Evolutionary conservation across 2,329 filamentous ascomycete species (phyloP).

Genomic region (Coniella lustricola): DNA sequence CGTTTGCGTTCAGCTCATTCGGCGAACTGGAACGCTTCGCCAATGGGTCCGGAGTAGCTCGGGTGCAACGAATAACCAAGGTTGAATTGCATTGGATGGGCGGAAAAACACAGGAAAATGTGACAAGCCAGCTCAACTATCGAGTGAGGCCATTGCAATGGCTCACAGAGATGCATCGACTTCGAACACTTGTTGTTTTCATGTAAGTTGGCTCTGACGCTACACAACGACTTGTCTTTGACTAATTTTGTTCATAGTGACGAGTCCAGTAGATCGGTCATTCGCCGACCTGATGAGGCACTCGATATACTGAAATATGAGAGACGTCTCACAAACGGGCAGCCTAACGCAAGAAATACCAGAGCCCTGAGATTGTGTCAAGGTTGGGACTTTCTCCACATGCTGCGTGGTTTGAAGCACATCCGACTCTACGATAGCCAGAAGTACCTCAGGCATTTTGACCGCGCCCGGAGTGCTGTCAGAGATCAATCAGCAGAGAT

Average conservation of each 20-base stretch:
- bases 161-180: background rate
- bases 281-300: background rate
- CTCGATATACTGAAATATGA: background rate
- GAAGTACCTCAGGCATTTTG: background rate
- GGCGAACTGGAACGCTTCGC: constrained; percentile 6
- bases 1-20: constrained; percentile 5
- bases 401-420: background rate
- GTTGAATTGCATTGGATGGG: constrained; percentile 5
- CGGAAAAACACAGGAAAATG: background rate
- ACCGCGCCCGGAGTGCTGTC: background rate
- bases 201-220: background rate
- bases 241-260: background rate
- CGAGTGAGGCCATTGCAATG: background rate
- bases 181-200: constrained; percentile 1
- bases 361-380: background rate
- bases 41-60: background rate
- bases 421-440: background rate
- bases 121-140: background rate
- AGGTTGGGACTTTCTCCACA: constrained; percentile 3
- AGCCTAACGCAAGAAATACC: constrained; percentile 3
- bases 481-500: background rate
- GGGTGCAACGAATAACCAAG: background rate
- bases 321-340: background rate
- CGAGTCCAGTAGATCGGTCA: background rate
- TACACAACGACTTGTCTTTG: background rate